phyloP scores from a whole-genome alignment of 176 grass and related monocot genomes.

The Themeda triandra region DNA sequence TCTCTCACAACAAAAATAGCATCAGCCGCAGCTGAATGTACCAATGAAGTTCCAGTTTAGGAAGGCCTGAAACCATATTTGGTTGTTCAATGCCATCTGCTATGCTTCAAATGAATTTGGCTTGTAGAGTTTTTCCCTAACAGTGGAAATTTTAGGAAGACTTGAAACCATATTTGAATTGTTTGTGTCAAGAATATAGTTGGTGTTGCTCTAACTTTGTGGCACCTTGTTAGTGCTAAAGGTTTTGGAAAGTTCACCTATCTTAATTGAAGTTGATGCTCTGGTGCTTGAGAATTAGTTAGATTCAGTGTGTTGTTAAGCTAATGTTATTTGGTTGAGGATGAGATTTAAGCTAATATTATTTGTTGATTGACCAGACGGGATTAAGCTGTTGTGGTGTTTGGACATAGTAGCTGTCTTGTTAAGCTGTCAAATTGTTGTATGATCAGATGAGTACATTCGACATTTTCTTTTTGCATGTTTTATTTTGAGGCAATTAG shows the following conservation, averaged over 20 bases:
- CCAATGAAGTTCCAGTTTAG: neutral
- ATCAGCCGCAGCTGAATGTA: no score
- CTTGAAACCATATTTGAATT: neutral
- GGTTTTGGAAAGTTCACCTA: neutral
- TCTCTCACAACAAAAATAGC: no score
- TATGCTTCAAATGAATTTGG: neutral
- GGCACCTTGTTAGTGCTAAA: neutral
- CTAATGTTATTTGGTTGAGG: neutral
- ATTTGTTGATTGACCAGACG: neutral
- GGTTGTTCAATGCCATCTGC: neutral
- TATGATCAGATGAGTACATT: neutral
- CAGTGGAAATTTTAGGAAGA: neutral
- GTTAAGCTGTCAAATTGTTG: neutral
- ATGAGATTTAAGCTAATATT: neutral
- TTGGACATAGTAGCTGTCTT: neutral
- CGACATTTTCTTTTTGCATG: neutral
- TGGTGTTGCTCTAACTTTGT: neutral
- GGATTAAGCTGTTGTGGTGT: neutral
- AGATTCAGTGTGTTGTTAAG: neutral
- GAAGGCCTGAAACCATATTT: neutral
- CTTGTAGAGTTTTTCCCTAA: neutral
- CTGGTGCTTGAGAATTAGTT: neutral
- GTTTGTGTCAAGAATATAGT: neutral
- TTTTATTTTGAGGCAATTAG: neutral
- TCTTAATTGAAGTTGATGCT: neutral